A percentile compares a stretch with the other conserved stretches of the same genome.
Evolutionary conservation across 1,284 basidiomycete genomes (phyloP).

Genomic region (Fistulina hepatica): DNA sequence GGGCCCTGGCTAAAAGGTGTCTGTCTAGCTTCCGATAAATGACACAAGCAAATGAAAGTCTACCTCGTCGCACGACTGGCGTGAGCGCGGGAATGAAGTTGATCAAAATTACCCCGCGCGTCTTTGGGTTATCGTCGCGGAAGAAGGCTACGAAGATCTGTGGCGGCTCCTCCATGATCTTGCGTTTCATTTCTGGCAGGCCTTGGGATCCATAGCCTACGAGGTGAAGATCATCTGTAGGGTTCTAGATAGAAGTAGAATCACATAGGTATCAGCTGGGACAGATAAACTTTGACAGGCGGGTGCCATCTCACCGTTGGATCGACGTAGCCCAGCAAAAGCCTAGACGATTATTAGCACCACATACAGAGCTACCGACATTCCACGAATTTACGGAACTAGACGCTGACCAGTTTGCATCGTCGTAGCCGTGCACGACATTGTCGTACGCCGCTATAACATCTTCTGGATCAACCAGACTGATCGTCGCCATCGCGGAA

Average conservation of each 20-base stretch:
- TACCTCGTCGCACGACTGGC: conserved; percentile 31
- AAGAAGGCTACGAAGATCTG: conserved; percentile 32
- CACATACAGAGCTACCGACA: conserved; percentile 6
- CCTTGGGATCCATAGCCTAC: conserved; percentile 29
- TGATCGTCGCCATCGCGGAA: conserved; percentile 13
- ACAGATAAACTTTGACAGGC: neutral
- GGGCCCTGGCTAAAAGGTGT: conserved; percentile 26
- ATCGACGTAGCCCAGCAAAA: conserved; percentile 28
- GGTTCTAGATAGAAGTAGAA: conserved; percentile 9
- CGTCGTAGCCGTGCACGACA: conserved; percentile 11
- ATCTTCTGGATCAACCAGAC: conserved; percentile 18
- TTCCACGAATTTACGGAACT: conserved; percentile 4
- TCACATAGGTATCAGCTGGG: neutral
- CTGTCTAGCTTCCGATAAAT: neutral
- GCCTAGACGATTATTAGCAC: conserved; percentile 19
- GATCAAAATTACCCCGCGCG: conserved; percentile 27
- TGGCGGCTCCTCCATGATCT: conserved; percentile 23
- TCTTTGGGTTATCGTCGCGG: conserved; percentile 26
- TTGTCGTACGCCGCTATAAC: conserved; percentile 19
- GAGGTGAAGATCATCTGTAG: conserved; percentile 26
- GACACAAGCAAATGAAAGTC: conserved; percentile 5
- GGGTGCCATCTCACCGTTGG: neutral
- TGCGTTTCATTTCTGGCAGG: conserved; percentile 31
- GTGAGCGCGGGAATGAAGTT: conserved; percentile 32
- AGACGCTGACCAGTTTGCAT: conserved; percentile 32